Evolutionary conservation across 129 eudicot genomes (phyloP), one percentile per base, ranked within the genome.

Genomic region (Pittosporum tobira): DNA sequence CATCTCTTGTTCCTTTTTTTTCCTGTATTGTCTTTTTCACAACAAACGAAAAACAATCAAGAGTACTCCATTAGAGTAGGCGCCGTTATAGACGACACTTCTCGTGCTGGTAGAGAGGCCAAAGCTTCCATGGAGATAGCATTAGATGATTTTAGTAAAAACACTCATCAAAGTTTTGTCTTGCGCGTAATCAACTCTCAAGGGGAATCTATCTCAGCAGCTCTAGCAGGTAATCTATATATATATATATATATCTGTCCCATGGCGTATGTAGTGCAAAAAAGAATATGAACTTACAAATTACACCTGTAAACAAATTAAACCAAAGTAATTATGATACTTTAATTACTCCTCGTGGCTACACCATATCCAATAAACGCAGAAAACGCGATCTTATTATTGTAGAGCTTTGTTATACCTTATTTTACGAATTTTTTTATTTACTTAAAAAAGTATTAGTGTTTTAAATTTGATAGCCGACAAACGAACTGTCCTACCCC

Each of bases 121-220:
- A 75, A 71, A 69, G 75, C 75, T 15, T 77, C 84, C 8, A 69
- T 82, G 11, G 82, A 78, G 59, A 68, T 82, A 55, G 89, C 84
- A 8, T 36, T 71, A 52, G 50, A 82, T 26, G 84, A 78, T 57
- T 64, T 64, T 60, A 61, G 51, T 47, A 38, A 2, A 11, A 53
- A 50, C 8, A 62, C 62, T 15, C 62, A 69, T 48, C 61, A 27
- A 20, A 55, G 54, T 45, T 58, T 55, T 23, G 57, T 64, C 49
- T 67, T 72, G 10, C 52, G 42, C 42, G 47, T 68, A 9, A 66
- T 34, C 37, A 45, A 66, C 60, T 68, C 81, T 13, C 29, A 50
- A 20, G 66, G 74, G 57, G 57, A 74, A 57, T 74, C 84, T 34
- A 28, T 11, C 4, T 51, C 30, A 3, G 77, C 89, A n/a, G 77